These are phyloP conservation scores for Vitis hybrid DNA, from an alignment of 177 flowering plant species.

Conservation along the genomic window DNA sequence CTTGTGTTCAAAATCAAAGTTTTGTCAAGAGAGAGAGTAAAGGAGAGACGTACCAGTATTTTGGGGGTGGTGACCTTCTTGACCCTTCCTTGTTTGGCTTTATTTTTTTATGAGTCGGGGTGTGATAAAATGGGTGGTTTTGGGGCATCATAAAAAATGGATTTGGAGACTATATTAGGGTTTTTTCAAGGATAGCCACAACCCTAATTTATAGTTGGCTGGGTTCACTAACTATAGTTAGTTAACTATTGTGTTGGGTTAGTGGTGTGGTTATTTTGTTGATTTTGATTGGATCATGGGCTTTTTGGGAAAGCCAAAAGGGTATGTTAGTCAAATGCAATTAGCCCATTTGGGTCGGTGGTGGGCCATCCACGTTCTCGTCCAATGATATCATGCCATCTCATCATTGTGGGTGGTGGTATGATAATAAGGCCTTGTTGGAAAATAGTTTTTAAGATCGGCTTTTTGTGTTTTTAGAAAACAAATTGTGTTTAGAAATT, in stretches of 20 bases:
- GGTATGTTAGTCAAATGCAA: too few relatives aligned
- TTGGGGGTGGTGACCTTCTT: conserved; percentile 5
- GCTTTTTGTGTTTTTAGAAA: too few relatives aligned
- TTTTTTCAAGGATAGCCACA: conserved; percentile 1
- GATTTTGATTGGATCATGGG: conserved; percentile 1
- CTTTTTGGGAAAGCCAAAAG: background rate
- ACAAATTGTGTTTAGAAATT: accelerated
- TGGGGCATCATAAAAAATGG: background rate
- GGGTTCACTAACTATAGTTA: conserved; percentile 18
- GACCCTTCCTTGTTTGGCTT: background rate
- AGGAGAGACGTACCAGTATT: conserved; percentile 16
- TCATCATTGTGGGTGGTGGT: too few relatives aligned
- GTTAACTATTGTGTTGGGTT: conserved; percentile 14
- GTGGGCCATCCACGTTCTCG: too few relatives aligned
- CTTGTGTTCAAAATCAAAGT: conserved; percentile 10
- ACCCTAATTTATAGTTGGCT: conserved; percentile 3
- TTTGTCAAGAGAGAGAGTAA: conserved; percentile 3
- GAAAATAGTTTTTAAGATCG: too few relatives aligned
- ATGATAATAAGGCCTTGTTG: too few relatives aligned
- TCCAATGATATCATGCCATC: too few relatives aligned
- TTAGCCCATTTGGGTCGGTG: too few relatives aligned
- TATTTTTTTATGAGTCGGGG: background rate
- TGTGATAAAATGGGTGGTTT: background rate
- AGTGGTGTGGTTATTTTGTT: background rate
- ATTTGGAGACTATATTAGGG: background rate